Evolutionary conservation across 768 basidiomycete species (phyloP), one percentile per base, ranked within the genome.

Genomic region (Panus rudis): DNA sequence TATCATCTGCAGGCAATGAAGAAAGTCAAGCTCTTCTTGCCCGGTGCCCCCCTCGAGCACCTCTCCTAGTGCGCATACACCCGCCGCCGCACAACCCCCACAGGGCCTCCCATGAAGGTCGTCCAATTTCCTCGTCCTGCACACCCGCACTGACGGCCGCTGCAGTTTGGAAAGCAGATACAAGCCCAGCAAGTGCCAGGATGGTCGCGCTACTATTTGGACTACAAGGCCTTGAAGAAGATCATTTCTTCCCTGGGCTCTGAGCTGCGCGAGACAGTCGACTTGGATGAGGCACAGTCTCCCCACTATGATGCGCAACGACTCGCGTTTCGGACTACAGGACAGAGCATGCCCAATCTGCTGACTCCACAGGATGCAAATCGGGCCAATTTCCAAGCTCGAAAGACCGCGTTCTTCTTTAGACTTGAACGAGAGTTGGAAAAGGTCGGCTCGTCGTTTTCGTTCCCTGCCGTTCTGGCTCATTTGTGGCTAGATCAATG

Each of bases 141-240:
- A n/a, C 37, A 25, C 19, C 31, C 8, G 23, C 35, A 46, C 39
- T 38, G 49, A 31, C 44, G 27, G 14, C 37, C 12, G 4, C 39
- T 56, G 35, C 59, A 98, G 93, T 99, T 99, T 64, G 96, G 96
- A 55, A 99, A 99, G 72, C 86, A 91, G 48, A 92, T 99, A 49
- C 92, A 92, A 64, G 80, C 86, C 23, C 87, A 94, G 62, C 92
- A 96, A 70, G 82, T 97, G 42, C 92, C 94, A 40, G 94, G 93
- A 68, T 99, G 94, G 94, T 90, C 89, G 22, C 62, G 72, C 32
- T 90, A 89, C 70, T 98, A 98, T 67, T 79, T 97, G 47, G 93
- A 98, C 68, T 99, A 99, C 78, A 99, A 99, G 71, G 86, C 85
- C 56, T 75, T 96, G 61, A 96, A 96, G 70, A 92, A 98, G 76